A percentile compares a stretch with the other conserved stretches of the same genome.
Conservation (phyloP, 1,284 basidiomycete genomes). For the Xanthoconium separans region DNA sequence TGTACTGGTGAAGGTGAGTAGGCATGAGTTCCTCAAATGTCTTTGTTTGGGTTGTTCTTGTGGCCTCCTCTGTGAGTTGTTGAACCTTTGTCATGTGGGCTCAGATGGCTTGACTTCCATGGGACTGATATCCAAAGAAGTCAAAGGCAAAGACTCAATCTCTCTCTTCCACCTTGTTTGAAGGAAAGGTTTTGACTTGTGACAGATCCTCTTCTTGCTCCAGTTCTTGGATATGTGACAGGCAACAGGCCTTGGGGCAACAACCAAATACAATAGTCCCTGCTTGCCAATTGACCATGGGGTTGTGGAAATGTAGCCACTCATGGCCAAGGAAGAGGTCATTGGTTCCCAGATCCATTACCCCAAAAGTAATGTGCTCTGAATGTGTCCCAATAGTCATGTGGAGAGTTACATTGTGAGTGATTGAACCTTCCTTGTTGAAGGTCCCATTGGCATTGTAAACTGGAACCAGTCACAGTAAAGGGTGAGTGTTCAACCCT, state of each 20-base stretch:
- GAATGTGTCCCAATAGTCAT: not conserved
- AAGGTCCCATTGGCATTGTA: constrained; percentile 24
- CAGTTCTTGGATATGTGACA: not conserved
- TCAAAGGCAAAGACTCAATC: not conserved
- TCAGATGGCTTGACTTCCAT: not conserved
- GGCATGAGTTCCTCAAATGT: not conserved
- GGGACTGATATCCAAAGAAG: not conserved
- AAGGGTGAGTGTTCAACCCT: constrained; percentile 5
- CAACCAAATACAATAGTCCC: not conserved
- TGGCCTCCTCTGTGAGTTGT: not conserved
- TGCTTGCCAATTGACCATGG: constrained; percentile 19
- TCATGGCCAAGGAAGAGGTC: constrained; percentile 12
- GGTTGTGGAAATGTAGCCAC: constrained; percentile 27
- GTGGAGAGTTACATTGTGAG: not conserved
- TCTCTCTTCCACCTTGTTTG: not conserved
- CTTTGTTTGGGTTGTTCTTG: accelerated
- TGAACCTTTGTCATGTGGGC: not conserved
- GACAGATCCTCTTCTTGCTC: not conserved
- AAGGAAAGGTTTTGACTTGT: not conserved
- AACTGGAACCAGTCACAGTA: constrained; percentile 18
- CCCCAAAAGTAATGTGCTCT: not conserved
- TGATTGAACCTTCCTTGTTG: constrained; percentile 19
- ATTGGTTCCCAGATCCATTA: not conserved
- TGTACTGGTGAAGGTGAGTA: not conserved
- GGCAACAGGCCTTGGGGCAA: not conserved